phyloP scores from a whole-genome alignment of 2,329 filamentous ascomycete genomes.

The Epichloe elymi region DNA sequence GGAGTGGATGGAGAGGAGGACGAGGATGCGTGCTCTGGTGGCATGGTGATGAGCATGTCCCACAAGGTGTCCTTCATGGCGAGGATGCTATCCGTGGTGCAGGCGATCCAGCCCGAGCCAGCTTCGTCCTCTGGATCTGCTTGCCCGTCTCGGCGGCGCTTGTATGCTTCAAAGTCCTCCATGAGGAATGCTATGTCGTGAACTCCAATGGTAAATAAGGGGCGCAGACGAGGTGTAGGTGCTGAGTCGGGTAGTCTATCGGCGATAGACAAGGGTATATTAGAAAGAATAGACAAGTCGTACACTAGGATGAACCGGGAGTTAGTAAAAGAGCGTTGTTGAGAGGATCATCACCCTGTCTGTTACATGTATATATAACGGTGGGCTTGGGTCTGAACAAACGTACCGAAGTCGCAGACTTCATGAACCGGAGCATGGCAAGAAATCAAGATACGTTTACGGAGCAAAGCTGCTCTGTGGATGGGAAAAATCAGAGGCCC shows the following conservation, averaged over 20 bases:
- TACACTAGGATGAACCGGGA: slow-evolving; percentile 49
- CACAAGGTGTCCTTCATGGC: slow-evolving; percentile 76
- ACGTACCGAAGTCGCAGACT: slow-evolving; percentile 76
- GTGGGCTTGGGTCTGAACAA: background rate
- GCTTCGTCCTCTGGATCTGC: slow-evolving; percentile 30
- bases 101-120: slow-evolving; percentile 73
- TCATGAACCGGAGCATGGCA: slow-evolving; percentile 74
- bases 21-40: slow-evolving; percentile 38
- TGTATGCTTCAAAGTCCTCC: slow-evolving; percentile 40
- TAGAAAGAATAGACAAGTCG: slow-evolving; percentile 82
- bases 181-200: slow-evolving; percentile 78
- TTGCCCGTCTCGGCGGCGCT: slow-evolving; percentile 23
- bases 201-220: slow-evolving; percentile 87
- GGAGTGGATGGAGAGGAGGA: background rate
- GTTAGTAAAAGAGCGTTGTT: too few species aligned
- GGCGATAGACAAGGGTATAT: slow-evolving; percentile 62
- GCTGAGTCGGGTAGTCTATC: slow-evolving; percentile 53
- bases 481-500: slow-evolving; percentile 88
- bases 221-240: slow-evolving; percentile 53
- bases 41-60: slow-evolving; percentile 79
- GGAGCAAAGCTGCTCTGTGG: slow-evolving; percentile 71
- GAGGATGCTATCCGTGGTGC: slow-evolving; percentile 89
- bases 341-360: too few species aligned
- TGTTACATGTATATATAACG: slow-evolving; percentile 1
- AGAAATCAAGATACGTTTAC: slow-evolving; percentile 79